These are phyloP conservation scores for Purshia tridentata DNA, from an alignment of 306 rosid genomes.

Conservation along the genomic window DNA sequence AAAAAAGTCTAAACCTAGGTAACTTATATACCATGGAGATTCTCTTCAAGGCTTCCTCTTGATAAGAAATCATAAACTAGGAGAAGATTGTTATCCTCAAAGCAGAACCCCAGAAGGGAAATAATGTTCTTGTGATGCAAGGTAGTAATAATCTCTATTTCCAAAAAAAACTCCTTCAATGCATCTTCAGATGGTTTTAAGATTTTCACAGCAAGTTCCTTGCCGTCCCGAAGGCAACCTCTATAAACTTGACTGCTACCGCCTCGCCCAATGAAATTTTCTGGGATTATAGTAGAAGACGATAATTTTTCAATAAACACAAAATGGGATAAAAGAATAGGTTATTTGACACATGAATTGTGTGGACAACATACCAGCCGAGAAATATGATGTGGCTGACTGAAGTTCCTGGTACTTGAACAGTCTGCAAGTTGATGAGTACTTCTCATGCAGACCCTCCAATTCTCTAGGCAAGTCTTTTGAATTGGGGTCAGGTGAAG, in stretches of 20 bases:
- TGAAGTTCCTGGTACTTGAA: constrained; percentile 72
- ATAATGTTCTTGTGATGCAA: constrained; percentile 80
- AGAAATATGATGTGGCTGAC: constrained; percentile 78
- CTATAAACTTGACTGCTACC: constrained; percentile 89
- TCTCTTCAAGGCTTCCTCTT: constrained; percentile 99
- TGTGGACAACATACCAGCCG: constrained; percentile 53
- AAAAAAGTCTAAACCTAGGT: background rate
- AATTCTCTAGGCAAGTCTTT: constrained; percentile 57
- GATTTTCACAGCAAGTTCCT: constrained; percentile 92
- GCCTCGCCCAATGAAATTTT: constrained; percentile 86
- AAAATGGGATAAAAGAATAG: background rate
- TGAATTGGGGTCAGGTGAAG: constrained; percentile 40
- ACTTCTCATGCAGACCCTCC: constrained; percentile 80
- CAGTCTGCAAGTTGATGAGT: constrained; percentile 74
- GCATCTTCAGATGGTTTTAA: constrained; percentile 81
- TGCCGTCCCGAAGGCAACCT: constrained; percentile 85
- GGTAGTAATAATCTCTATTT: constrained; percentile 84
- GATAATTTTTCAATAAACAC: background rate
- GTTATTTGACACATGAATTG: constrained; percentile 10
- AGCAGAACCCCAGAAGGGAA: constrained; percentile 89
- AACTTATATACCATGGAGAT: constrained; percentile 63
- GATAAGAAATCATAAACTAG: constrained; percentile 87
- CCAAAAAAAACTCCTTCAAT: constrained; percentile 70
- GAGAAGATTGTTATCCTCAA: constrained; percentile 77
- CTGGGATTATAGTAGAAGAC: constrained; percentile 40